Evolutionary conservation across 2,329 filamentous ascomycete species (phyloP).

Genomic region (Onygena corvina): DNA sequence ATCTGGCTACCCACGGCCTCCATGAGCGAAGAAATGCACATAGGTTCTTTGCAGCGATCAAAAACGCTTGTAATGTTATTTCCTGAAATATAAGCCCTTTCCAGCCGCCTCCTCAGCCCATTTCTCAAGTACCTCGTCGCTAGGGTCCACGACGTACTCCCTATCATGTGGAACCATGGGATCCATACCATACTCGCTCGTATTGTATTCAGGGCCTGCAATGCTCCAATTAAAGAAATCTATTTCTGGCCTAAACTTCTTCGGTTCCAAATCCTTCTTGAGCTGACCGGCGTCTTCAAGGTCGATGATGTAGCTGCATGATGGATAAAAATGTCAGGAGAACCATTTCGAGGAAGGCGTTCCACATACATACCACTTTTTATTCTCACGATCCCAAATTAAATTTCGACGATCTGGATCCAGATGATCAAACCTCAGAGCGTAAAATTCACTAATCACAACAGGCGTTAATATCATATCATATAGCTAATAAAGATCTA

Average conservation of each 20-base stretch:
- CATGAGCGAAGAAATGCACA: too few relatives aligned
- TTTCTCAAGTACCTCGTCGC: constrained; percentile 12
- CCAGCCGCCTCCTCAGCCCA: constrained; percentile 12
- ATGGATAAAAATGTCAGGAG: neutral
- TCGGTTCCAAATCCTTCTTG: neutral
- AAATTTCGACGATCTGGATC: constrained; percentile 21
- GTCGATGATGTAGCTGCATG: constrained; percentile 14
- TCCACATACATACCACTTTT: constrained; percentile 12
- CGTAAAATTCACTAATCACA: constrained; percentile 13
- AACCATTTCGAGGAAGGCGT: neutral
- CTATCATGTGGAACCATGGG: constrained; percentile 14
- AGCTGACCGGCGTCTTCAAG: constrained; percentile 14
- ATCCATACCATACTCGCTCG: constrained; percentile 11
- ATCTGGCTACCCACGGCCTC: too few relatives aligned
- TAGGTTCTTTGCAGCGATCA: too few relatives aligned
- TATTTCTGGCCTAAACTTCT: constrained; percentile 8
- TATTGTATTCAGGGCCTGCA: constrained; percentile 10
- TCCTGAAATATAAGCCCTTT: constrained; percentile 4
- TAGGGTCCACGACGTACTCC: constrained; percentile 9
- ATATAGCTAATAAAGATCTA: neutral
- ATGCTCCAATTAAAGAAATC: constrained; percentile 11
- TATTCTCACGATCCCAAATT: constrained; percentile 14
- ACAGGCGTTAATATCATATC: neutral
- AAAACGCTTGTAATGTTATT: neutral
- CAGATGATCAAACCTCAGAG: constrained; percentile 11